Conservation (phyloP, 768 basidiomycete species). For the Cystofilobasidium ferigula region DNA sequence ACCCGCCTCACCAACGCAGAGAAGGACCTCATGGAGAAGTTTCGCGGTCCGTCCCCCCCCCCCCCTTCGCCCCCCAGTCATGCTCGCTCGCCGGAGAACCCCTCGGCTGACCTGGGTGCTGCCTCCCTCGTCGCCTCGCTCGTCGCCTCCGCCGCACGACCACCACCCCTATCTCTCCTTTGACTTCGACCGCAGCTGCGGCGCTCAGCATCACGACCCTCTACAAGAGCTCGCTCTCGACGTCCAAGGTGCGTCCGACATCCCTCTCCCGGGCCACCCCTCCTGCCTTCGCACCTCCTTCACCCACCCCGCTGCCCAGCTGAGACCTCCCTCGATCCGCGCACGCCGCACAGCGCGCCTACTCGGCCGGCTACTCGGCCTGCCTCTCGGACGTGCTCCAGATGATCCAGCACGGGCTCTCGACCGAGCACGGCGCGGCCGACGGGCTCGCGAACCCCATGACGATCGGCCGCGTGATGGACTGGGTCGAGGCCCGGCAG, state of each 20-base stretch:
- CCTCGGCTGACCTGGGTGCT: too few species aligned
- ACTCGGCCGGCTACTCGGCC: slow-evolving; percentile 26
- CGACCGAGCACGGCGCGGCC: slow-evolving; percentile 27
- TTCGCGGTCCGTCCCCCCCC: slow-evolving; percentile 27
- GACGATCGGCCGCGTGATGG: slow-evolving; percentile 30
- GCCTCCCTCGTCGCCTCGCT: not conserved
- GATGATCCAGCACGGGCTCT: slow-evolving; percentile 28
- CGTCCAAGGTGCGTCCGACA: slow-evolving; percentile 28
- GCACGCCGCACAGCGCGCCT: not conserved
- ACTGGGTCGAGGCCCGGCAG: slow-evolving; percentile 31
- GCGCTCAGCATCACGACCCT: slow-evolving; percentile 30
- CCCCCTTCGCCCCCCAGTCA: not conserved
- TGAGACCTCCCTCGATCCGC: slow-evolving; percentile 18
- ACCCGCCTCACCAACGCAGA: slow-evolving; percentile 29
- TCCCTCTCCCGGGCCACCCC: not conserved
- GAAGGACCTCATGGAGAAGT: slow-evolving; percentile 32
- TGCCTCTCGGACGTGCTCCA: slow-evolving; percentile 28
- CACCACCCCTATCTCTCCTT: not conserved
- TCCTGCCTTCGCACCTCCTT: too few species aligned
- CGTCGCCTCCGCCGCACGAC: not conserved
- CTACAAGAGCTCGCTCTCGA: slow-evolving; percentile 28
- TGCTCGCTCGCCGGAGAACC: not conserved
- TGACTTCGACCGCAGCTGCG: slow-evolving; percentile 22
- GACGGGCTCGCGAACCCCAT: slow-evolving; percentile 24
- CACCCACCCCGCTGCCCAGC: slow-evolving; percentile 4